Percentiles rank a stretch among this genome's conserved stretches.
Conservation (phyloP, 2,329 filamentous ascomycete species). For the Thielaviopsis populi region DNA sequence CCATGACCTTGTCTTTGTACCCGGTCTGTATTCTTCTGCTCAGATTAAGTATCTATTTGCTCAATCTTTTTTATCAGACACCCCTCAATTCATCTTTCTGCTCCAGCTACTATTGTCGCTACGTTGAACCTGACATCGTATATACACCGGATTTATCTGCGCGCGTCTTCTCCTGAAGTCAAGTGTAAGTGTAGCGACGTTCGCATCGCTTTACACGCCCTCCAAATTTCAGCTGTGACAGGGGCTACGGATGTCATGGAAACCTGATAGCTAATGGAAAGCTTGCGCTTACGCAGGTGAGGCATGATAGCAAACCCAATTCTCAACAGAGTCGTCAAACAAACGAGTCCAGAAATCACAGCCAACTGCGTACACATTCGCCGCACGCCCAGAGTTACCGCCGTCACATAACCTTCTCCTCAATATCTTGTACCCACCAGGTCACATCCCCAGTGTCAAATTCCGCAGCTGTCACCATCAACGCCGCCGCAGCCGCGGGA, state of each 20-base stretch:
- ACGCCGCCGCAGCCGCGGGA: not conserved
- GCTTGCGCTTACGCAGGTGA: slow-evolving; percentile 1
- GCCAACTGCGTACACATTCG: not conserved
- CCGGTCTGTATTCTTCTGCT: not conserved
- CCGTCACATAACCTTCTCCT: not conserved
- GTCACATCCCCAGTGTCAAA: not conserved
- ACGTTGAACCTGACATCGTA: not conserved
- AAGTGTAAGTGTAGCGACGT: not conserved
- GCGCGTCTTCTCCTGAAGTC: not conserved
- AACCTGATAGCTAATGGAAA: not conserved
- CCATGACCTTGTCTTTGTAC: not conserved
- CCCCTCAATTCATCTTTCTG: not conserved
- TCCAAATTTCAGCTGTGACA: not conserved
- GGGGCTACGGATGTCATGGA: not conserved
- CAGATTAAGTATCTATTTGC: not conserved
- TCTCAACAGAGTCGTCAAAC: not conserved
- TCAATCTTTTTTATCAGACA: not conserved
- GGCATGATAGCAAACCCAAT: not conserved
- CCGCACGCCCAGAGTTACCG: not conserved
- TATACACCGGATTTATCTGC: not conserved
- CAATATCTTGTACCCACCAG: not conserved
- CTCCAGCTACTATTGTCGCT: not conserved
- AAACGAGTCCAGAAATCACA: not conserved
- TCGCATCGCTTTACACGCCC: not conserved
- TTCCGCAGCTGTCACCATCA: not conserved